Evolutionary conservation across 257 asterid species (phyloP), one percentile per base, ranked within the genome.

Genomic region (Coffea eugenioides): DNA sequence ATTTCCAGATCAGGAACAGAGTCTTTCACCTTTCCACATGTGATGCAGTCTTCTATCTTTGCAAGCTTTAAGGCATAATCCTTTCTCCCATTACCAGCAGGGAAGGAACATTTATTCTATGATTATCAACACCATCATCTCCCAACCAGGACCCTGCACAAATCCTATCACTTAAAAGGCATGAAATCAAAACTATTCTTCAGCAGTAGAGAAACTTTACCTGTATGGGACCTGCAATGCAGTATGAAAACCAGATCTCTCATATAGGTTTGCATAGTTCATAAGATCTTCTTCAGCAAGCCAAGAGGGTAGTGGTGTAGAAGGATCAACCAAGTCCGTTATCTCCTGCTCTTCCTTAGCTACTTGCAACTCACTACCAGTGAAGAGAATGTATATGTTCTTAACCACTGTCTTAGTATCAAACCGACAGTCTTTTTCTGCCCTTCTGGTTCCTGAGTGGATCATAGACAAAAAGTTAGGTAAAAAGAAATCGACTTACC

Each of bases 361-460:
- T 39, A 82, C 83, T 23, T 94, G 94, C 61, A 90, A 77, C 68
- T 89, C 89, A 74, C 87, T 81, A 21, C 80, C 54, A 6, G 95
- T 87, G 85, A 90, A 92, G 0, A 92, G 91, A 67, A 85, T 82
- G 77, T 90, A 92, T 69, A 92, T 82, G 11, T 90, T 90, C 74
- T 88, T 83, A 66, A 92, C 87, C 75, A 89, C 93, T 10, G 95
- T 92, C 73, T 85, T 85, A 8, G 81, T 64, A 27, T 84, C 89
- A 14, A 89, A 83, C 18, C 93, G 88, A 46, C 89, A 92, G 79
- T 92, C 97, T 66, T 84, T 83, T 81, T 92, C 95, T 2, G 93
- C 85, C 78, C 80, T 81, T 27, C 84, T 27, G 80, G 80, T 75
- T 81, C 80, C 84, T 80, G 80, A 36, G 27, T 31, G 9, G 23